Evolutionary conservation across 2,329 filamentous ascomycete genomes (phyloP).

Genomic region (Paecilomyces sp.): DNA sequence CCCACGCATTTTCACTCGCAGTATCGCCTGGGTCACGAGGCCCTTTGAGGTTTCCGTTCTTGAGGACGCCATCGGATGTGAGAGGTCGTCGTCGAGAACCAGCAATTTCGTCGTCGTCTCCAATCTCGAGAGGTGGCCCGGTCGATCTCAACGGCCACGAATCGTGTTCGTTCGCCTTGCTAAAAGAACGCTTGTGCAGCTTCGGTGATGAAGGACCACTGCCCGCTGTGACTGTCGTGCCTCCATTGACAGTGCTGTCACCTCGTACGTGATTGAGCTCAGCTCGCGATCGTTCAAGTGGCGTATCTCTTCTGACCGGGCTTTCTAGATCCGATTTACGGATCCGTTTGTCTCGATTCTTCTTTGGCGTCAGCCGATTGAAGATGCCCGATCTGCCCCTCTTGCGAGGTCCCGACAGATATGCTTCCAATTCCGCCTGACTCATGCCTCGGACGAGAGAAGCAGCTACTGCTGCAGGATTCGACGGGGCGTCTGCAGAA

Average conservation of each 20-base stretch:
- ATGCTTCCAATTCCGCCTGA: slow-evolving; percentile 26
- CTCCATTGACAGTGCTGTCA: slow-evolving; percentile 13
- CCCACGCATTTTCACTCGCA: background rate
- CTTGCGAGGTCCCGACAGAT: slow-evolving; percentile 22
- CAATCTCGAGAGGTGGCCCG: background rate
- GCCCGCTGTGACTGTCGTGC: slow-evolving; percentile 12
- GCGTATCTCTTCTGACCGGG: slow-evolving; percentile 55
- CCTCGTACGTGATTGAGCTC: slow-evolving; percentile 34
- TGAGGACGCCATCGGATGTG: slow-evolving; percentile 2
- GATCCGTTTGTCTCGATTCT: slow-evolving; percentile 36
- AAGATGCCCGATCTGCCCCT: slow-evolving; percentile 23
- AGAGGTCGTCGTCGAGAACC: slow-evolving; percentile 1
- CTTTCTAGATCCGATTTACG: slow-evolving; percentile 51
- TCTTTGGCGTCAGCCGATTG: slow-evolving; percentile 23
- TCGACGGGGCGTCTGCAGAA: background rate
- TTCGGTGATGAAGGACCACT: slow-evolving; percentile 15
- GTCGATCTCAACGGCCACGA: slow-evolving; percentile 17
- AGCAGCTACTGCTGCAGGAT: background rate
- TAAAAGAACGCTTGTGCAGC: slow-evolving; percentile 17
- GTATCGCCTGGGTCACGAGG: background rate
- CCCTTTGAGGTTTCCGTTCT: background rate
- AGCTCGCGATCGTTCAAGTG: slow-evolving; percentile 51
- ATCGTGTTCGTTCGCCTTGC: background rate
- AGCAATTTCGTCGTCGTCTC: background rate
- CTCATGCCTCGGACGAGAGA: slow-evolving; percentile 44